Percentiles rank a stretch among this genome's conserved stretches.
phyloP scores from a whole-genome alignment of 768 basidiomycete species.

The Cystobasidium onofrii region DNA sequence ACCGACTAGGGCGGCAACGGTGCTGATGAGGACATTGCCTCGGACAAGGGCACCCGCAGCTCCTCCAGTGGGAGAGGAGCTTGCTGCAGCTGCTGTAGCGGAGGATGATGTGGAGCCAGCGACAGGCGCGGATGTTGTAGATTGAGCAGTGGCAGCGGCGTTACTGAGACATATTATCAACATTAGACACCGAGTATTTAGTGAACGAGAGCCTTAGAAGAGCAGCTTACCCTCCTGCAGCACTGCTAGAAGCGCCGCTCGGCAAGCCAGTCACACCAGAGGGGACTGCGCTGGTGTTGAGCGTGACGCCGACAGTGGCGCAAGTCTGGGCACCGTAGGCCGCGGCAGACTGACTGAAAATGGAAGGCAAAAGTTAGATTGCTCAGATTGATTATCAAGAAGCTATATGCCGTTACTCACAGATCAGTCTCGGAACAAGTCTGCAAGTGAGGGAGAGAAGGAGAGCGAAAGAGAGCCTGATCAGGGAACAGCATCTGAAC shows the following conservation, averaged over 20 bases:
- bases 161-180: too few relatives aligned
- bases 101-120: not conserved
- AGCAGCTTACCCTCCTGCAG: not conserved
- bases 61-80: not conserved
- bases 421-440: not conserved
- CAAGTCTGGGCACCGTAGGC: constrained; percentile 2
- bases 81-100: not conserved
- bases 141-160: not conserved
- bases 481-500: too few relatives aligned
- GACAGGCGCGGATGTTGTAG: not conserved
- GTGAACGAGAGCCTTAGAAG: too few relatives aligned
- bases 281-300: constrained; percentile 20
- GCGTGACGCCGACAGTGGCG: constrained; percentile 9
- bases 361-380: not conserved
- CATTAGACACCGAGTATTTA: too few relatives aligned
- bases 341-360: not conserved
- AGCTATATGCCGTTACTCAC: not conserved
- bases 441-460: not conserved
- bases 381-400: too few relatives aligned
- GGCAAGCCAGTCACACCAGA: constrained; percentile 12
- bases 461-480: not conserved
- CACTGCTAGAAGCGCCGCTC: not conserved
- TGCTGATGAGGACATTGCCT: not conserved
- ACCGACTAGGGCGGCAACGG: constrained; percentile 11
- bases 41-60: not conserved